Evolutionary conservation across 1,284 basidiomycete species (phyloP).

Genomic region (Bjerkandera adusta): DNA sequence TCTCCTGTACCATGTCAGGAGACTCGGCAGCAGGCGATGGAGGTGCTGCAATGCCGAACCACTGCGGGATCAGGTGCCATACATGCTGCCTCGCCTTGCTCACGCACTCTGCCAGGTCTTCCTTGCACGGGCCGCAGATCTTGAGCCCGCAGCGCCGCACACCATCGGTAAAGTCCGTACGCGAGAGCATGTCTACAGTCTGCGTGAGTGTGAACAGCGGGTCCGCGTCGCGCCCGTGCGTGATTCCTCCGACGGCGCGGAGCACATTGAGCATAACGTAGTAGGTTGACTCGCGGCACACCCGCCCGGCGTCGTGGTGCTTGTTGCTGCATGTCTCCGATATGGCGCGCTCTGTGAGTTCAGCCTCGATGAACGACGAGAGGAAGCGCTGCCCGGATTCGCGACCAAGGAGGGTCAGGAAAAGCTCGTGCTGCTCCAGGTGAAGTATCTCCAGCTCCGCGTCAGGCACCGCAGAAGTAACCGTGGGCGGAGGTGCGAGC

Average conservation of each 20-base stretch:
- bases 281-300: constrained; percentile 68
- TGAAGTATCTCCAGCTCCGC: constrained; percentile 9
- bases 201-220: constrained; percentile 66
- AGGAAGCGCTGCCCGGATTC: constrained; percentile 62
- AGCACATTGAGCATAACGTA: constrained; percentile 71
- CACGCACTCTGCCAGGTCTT: constrained; percentile 52
- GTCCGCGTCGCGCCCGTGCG: constrained; percentile 69
- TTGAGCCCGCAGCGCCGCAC: constrained; percentile 51
- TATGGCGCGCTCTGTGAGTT: constrained; percentile 49
- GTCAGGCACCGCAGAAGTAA: neutral
- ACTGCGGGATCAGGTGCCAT: constrained; percentile 60
- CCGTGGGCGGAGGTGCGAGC: constrained; percentile 19
- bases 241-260: constrained; percentile 66
- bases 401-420: constrained; percentile 54
- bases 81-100: constrained; percentile 56
- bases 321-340: constrained; percentile 46
- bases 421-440: constrained; percentile 47
- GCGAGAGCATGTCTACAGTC: constrained; percentile 64
- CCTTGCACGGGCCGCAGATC: constrained; percentile 61
- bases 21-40: too few species aligned
- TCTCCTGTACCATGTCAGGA: too few species aligned
- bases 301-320: constrained; percentile 24
- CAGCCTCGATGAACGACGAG: constrained; percentile 55
- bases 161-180: constrained; percentile 68
- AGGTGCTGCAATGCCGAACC: constrained; percentile 54